These are phyloP conservation scores for Boletus tylopilopsis DNA, from an alignment of 768 basidiomycete genomes.

Conservation along the genomic window DNA sequence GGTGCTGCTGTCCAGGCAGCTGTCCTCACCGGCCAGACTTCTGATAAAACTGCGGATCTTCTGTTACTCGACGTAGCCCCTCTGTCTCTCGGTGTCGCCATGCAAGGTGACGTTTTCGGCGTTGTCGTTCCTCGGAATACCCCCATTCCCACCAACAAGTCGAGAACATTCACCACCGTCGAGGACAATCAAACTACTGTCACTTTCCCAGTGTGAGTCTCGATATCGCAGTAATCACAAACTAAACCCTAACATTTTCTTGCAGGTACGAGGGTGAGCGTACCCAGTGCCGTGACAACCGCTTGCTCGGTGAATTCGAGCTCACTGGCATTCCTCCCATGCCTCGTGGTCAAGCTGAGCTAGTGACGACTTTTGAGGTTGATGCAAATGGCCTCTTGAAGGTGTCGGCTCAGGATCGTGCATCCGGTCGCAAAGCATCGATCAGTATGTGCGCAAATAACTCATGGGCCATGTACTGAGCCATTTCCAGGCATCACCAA, in stretches of 20 bases:
- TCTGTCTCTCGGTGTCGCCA: constrained; percentile 98
- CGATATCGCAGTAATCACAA: neutral
- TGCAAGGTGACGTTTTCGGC: constrained; percentile 99
- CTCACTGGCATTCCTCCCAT: constrained; percentile 98
- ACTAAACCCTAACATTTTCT: constrained; percentile 5
- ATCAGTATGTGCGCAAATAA: constrained; percentile 61
- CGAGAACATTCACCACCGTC: constrained; percentile 97
- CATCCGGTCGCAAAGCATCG: constrained; percentile 98
- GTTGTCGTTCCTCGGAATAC: constrained; percentile 99
- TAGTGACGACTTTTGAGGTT: constrained; percentile 98
- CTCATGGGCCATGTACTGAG: constrained; percentile 1
- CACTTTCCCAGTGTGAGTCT: constrained; percentile 92
- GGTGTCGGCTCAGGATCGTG: constrained; percentile 97
- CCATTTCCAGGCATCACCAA: constrained; percentile 79
- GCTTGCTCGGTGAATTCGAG: constrained; percentile 99
- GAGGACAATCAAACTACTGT: constrained; percentile 99
- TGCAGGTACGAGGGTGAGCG: constrained; percentile 96
- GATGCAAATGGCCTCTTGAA: constrained; percentile 99
- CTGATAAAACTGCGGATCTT: constrained; percentile 97
- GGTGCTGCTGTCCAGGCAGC: constrained; percentile 99
- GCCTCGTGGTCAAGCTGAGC: constrained; percentile 98
- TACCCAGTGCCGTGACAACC: constrained; percentile 99
- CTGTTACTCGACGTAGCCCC: constrained; percentile 98
- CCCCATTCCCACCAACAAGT: constrained; percentile 99
- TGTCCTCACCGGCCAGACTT: constrained; percentile 96